These are phyloP conservation scores for Suhomyces anneliseae DNA, from an alignment of 1,139 yeast genomes.

Conservation along the genomic window DNA sequence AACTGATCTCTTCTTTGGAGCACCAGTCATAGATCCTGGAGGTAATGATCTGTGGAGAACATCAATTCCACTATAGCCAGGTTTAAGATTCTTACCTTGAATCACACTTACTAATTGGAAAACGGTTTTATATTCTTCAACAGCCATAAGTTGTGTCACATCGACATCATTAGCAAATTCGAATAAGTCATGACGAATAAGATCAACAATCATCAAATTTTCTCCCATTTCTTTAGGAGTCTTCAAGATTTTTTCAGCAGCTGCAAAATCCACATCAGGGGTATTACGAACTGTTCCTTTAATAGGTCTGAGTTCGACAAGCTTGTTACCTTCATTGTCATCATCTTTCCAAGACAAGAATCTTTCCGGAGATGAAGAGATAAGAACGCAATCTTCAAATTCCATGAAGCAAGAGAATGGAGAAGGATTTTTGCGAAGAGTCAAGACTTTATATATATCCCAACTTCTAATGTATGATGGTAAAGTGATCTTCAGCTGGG, in stretches of 20 bases:
- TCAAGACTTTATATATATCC: slow-evolving; percentile 75
- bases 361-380: slow-evolving; percentile 94
- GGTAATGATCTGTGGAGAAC: slow-evolving; percentile 78
- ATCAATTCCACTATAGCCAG: slow-evolving; percentile 68
- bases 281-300: slow-evolving; percentile 89
- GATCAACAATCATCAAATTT: slow-evolving; percentile 93
- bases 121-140: slow-evolving; percentile 90
- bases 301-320: slow-evolving; percentile 86
- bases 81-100: slow-evolving; percentile 52
- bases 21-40: slow-evolving; percentile 99
- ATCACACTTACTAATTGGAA: slow-evolving; percentile 91
- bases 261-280: slow-evolving; percentile 47
- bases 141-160: slow-evolving; percentile 80
- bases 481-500: slow-evolving; percentile 62
- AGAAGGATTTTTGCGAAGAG: slow-evolving; percentile 73
- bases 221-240: slow-evolving; percentile 96
- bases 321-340: slow-evolving; percentile 25
- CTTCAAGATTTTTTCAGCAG: slow-evolving; percentile 65
- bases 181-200: slow-evolving; percentile 88
- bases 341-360: slow-evolving; percentile 73
- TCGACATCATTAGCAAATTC: slow-evolving; percentile 65
- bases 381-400: slow-evolving; percentile 66
- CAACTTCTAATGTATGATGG: slow-evolving; percentile 57
- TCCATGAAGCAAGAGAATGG: slow-evolving; percentile 86
- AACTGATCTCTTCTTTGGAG: slow-evolving; percentile 92